Evolutionary conservation across 2,329 filamentous ascomycete species (phyloP), one percentile per base, ranked within the genome.

Genomic region (Xylariaceae sp.): DNA sequence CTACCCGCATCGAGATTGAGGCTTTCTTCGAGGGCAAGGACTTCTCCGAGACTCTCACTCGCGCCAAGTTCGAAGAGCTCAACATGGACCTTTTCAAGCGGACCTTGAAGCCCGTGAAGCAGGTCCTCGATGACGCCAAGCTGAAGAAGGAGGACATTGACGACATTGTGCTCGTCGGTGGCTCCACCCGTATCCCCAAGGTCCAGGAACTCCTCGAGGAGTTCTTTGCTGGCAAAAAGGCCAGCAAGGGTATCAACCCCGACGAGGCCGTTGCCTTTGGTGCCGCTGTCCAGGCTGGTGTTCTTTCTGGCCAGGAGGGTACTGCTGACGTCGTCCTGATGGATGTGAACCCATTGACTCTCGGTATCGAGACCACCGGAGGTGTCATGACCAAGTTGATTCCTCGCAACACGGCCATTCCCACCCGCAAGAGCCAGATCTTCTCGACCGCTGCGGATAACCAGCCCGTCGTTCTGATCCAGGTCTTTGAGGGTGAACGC

Each of bases 31-130:
- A 94, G 57, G 92, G 92, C 73, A 83, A 94, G 54, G 92, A 97
- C 68, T 95, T 97, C 77, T 96, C 89, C 34, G 90, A 97, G 81
- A 96, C 88, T 48, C 80, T 98, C 37, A 96, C 90, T 66, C 87
- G 90, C 57, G 92, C 92, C 76, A 97, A 97, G 79, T 97, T 98
- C 60, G 92, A 98, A 73, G 90, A 97, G 72, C 80, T 97, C 59
- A 97, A 97, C 85, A 89, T 89, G 57, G 90, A 97, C 60, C 83
- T 97, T 47, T 97, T 97, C 84, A 95, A 95, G 83, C 94, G 92
- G 80, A 97, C 92, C 43, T 80, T 97, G 53, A 95, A 96, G 81
- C 90, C 92, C 42, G 92, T 97, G 53, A 88, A 97, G 74, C 89
- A 96, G 78, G 92, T 97, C 54, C 79, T 98, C 63, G 94, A 95